Evolutionary conservation across 202 grass and related monocot genomes (phyloP).

Genomic region (Brachypodium distachyon): DNA sequence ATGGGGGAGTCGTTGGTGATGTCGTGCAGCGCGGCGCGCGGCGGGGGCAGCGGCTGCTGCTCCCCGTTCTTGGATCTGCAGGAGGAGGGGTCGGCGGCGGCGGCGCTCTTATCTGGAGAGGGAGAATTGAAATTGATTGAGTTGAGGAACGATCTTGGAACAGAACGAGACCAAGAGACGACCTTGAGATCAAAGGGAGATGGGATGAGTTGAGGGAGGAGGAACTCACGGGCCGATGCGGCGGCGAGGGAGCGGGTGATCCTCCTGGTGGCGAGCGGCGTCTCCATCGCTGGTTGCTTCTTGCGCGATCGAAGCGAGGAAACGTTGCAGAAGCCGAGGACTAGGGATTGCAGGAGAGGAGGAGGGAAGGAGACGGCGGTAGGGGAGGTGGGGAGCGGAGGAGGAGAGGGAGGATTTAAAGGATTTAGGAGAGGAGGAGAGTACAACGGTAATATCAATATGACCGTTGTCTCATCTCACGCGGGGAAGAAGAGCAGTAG

Average conservation of each 20-base stretch:
- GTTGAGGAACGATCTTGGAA: not conserved
- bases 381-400: not conserved
- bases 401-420: conserved; percentile 6
- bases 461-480: conserved; percentile 12
- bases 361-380: not conserved
- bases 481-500: not conserved
- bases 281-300: conserved; percentile 45
- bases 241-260: conserved; percentile 52
- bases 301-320: not conserved
- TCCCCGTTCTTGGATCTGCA: conserved; percentile 37
- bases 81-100: not conserved
- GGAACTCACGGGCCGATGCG: conserved; percentile 24
- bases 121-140: no score
- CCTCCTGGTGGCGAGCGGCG: conserved; percentile 51
- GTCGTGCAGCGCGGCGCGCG: conserved; percentile 58
- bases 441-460: conserved; percentile 9
- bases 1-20: conserved; percentile 94
- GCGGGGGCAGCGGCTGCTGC: not conserved
- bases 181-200: not conserved
- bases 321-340: not conserved
- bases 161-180: not conserved
- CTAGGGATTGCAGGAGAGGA: no score
- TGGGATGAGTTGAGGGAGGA: not conserved
- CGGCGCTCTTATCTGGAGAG: conserved; percentile 27
- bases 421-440: not conserved